Percentiles rank a stretch among this genome's conserved stretches.
Evolutionary conservation across 2,329 filamentous ascomycete genomes (phyloP).

Genomic region (Dactylellina cionopaga): DNA sequence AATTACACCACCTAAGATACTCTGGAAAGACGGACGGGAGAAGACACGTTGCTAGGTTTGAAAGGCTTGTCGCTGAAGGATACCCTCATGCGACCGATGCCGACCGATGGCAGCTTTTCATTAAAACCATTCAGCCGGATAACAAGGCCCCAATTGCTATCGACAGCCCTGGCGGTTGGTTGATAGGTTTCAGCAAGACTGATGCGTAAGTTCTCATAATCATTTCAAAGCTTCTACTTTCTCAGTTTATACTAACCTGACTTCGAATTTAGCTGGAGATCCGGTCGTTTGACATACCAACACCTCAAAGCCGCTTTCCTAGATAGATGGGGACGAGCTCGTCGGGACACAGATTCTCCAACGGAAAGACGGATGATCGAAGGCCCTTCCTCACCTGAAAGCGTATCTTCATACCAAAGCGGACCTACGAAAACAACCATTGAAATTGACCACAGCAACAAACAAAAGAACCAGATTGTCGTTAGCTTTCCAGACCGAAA

Average conservation of each 20-base stretch:
- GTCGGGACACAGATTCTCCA: constrained; percentile 43
- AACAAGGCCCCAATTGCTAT: constrained; percentile 51
- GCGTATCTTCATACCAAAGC: constrained; percentile 44
- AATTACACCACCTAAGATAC: constrained; percentile 56
- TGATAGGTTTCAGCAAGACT: constrained; percentile 57
- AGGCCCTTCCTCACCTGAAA: constrained; percentile 44
- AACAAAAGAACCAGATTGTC: constrained; percentile 51
- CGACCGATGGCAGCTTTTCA: constrained; percentile 57
- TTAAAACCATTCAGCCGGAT: constrained; percentile 57
- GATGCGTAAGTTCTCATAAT: constrained; percentile 39
- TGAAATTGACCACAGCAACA: constrained; percentile 49
- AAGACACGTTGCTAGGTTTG: constrained; percentile 57
- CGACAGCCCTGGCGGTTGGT: constrained; percentile 55
- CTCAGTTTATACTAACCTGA: background rate
- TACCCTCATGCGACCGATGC: constrained; percentile 56
- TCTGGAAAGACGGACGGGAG: constrained; percentile 55
- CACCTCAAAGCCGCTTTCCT: constrained; percentile 57
- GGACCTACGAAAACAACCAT: constrained; percentile 50
- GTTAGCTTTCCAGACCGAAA: constrained; percentile 47
- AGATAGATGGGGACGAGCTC: constrained; percentile 55
- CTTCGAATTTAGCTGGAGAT: constrained; percentile 30
- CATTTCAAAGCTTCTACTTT: background rate
- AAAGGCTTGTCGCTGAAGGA: constrained; percentile 54
- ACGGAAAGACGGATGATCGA: constrained; percentile 50
- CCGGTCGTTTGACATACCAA: constrained; percentile 55